Conservation (phyloP, 208 protist species). For the Leishmania guyanensis region DNA sequence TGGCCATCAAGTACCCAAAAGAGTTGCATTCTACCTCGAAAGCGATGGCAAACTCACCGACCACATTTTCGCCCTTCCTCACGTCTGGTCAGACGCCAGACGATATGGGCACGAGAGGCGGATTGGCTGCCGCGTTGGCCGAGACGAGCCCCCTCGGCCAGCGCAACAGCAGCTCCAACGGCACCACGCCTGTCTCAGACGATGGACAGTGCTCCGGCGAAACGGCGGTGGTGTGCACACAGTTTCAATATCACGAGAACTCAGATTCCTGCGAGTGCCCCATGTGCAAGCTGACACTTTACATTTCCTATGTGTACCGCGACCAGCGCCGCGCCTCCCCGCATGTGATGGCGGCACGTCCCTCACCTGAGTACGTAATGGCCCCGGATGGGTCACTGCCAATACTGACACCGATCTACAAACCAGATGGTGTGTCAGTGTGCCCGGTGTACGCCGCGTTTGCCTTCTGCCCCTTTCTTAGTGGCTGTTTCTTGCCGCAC, state of each 20-base stretch:
- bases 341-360: slow-evolving; percentile 75
- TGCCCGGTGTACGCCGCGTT: slow-evolving; percentile 76
- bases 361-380: slow-evolving; percentile 57
- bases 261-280: slow-evolving; percentile 57
- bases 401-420: slow-evolving; percentile 35
- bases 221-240: slow-evolving; percentile 5
- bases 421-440: slow-evolving; percentile 23
- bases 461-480: slow-evolving; percentile 81
- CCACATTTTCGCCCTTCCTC: not conserved
- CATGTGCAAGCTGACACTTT: slow-evolving; percentile 68
- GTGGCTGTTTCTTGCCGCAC: slow-evolving; percentile 81
- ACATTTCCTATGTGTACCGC: slow-evolving; percentile 67
- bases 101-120: not conserved
- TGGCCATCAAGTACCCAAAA: slow-evolving; percentile 14
- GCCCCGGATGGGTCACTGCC: slow-evolving; percentile 40
- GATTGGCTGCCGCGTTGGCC: not conserved
- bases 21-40: not conserved
- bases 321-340: slow-evolving; percentile 77
- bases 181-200: slow-evolving; percentile 18
- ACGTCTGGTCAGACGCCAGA: not conserved
- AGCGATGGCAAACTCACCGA: not conserved
- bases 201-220: slow-evolving; percentile 9
- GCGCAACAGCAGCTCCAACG: slow-evolving; percentile 23
- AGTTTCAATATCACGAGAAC: slow-evolving; percentile 29
- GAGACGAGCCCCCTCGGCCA: slow-evolving; percentile 7